A percentile compares a stretch with the other conserved stretches of the same genome.
These are phyloP conservation scores for Verticillium nubilum DNA, from an alignment of 2,329 filamentous ascomycete species.

Conservation along the genomic window DNA sequence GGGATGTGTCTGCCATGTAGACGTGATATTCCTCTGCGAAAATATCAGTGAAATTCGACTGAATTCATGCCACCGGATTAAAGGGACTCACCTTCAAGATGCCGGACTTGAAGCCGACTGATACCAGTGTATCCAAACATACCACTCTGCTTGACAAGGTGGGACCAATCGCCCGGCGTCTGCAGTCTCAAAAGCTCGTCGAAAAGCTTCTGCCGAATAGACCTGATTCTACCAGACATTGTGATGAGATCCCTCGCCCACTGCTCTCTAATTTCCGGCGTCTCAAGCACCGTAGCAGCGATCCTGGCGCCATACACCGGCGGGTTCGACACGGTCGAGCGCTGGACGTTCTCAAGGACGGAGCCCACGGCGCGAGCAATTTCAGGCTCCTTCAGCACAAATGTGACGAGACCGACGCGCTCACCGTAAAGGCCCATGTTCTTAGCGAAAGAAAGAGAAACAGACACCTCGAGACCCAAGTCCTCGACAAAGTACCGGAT, in stretches of 20 bases:
- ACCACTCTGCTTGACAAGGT: constrained; percentile 29
- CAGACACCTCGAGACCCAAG: constrained; percentile 40
- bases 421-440: constrained; percentile 44
- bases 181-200: constrained; percentile 21
- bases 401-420: constrained; percentile 22
- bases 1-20: constrained; percentile 31
- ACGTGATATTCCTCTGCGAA: constrained; percentile 26
- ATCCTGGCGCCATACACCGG: constrained; percentile 28
- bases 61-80: not conserved
- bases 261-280: constrained; percentile 18
- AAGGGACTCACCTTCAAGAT: constrained; percentile 20
- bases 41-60: rapidly evolving
- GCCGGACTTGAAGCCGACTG: constrained; percentile 37
- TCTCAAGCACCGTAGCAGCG: constrained; percentile 24
- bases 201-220: constrained; percentile 27
- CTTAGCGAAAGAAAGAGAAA: constrained; percentile 59
- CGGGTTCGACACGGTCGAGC: constrained; percentile 28
- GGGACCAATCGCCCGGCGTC: constrained; percentile 30
- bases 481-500: constrained; percentile 26
- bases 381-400: constrained; percentile 17
- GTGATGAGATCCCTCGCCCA: constrained; percentile 28
- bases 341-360: constrained; percentile 23
- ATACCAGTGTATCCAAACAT: constrained; percentile 44
- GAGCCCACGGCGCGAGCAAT: constrained; percentile 15
- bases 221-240: constrained; percentile 28